Evolutionary conservation across 306 rosid species (phyloP).

Genomic region (Cucurbita argyrosperma): DNA sequence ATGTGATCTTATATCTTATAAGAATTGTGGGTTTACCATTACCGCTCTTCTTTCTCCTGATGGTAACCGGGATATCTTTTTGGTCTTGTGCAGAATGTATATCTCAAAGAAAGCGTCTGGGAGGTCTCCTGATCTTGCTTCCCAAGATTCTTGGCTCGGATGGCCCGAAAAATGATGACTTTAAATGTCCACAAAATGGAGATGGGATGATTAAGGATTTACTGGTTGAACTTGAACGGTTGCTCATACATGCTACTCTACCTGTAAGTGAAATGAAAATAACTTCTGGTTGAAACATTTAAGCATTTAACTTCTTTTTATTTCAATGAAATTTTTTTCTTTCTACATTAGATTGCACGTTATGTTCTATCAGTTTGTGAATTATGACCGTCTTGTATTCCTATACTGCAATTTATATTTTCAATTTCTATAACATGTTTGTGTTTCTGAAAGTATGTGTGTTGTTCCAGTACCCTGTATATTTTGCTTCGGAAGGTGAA

Average conservation of each 20-base stretch:
- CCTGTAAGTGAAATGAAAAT: slow-evolving; percentile 58
- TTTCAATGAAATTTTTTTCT: neutral
- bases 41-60: neutral
- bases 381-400: neutral
- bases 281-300: neutral
- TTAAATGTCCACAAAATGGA: slow-evolving; percentile 24
- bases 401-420: neutral
- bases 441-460: slow-evolving; percentile 3
- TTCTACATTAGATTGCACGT: neutral
- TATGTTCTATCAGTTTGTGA: neutral
- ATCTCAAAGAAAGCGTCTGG: slow-evolving; percentile 59
- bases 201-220: slow-evolving; percentile 26
- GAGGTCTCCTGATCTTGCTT: slow-evolving; percentile 76
- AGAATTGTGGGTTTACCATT: neutral
- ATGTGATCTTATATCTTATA: neutral
- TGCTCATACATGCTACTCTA: slow-evolving; percentile 59
- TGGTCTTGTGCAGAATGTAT: slow-evolving; percentile 58
- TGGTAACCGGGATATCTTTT: slow-evolving; percentile 8
- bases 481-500: slow-evolving; percentile 85
- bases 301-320: neutral
- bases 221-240: slow-evolving; percentile 63
- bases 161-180: slow-evolving; percentile 19
- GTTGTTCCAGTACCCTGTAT: slow-evolving; percentile 80
- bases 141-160: slow-evolving; percentile 52
- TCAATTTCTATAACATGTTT: neutral